Evolutionary conservation across 768 basidiomycete genomes (phyloP).

Genomic region (Scleroderma bovista): DNA sequence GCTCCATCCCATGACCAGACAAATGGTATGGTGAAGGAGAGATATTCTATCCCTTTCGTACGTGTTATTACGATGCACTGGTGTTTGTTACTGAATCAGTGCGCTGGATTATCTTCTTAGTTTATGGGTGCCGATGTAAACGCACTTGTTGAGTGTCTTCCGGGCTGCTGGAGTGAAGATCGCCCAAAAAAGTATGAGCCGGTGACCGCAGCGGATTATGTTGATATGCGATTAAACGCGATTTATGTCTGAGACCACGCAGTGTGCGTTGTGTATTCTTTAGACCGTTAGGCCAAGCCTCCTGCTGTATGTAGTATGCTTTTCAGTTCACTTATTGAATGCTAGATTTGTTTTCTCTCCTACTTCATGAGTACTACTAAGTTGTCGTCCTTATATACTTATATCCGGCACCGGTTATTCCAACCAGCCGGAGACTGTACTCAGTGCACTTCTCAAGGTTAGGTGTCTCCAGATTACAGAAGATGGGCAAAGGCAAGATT

Average conservation of each 20-base stretch:
- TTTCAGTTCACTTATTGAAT: too few relatives aligned
- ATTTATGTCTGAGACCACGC: slow-evolving; percentile 22
- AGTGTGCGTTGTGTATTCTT: not conserved
- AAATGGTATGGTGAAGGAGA: slow-evolving; percentile 40
- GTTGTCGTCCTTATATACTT: too few relatives aligned
- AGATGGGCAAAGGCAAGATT: slow-evolving; percentile 38
- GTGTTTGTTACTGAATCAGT: not conserved
- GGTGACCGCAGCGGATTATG: slow-evolving; percentile 35
- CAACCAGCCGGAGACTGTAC: not conserved
- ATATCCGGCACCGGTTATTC: not conserved
- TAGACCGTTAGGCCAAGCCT: too few relatives aligned
- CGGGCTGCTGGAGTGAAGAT: slow-evolving; percentile 43
- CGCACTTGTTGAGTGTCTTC: slow-evolving; percentile 44
- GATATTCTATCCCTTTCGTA: slow-evolving; percentile 62
- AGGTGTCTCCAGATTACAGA: not conserved
- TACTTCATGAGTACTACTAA: too few relatives aligned
- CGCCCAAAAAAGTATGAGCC: slow-evolving; percentile 48
- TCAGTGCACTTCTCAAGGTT: too few relatives aligned
- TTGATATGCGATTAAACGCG: slow-evolving; percentile 35
- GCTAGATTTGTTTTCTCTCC: too few relatives aligned
- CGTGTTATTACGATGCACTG: slow-evolving; percentile 11
- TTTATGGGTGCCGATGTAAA: slow-evolving; percentile 30
- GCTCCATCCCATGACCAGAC: slow-evolving; percentile 27
- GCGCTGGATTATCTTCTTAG: slow-evolving; percentile 24
- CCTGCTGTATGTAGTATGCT: too few relatives aligned